These are phyloP conservation scores for Begonia fuchsioides DNA, from an alignment of 306 rosid species.

Conservation along the genomic window DNA sequence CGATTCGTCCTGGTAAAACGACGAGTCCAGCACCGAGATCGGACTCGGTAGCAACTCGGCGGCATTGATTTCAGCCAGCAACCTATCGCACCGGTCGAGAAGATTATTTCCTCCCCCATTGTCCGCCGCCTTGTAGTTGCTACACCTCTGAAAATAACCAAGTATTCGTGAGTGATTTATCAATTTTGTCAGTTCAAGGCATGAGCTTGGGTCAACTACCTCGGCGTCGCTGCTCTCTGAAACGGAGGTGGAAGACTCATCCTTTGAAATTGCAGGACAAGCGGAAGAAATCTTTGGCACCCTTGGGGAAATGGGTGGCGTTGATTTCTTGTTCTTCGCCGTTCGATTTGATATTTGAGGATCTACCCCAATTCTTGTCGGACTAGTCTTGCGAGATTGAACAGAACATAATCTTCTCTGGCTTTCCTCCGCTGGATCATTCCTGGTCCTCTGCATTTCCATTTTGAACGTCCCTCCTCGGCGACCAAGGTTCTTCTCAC, in stretches of 20 bases:
- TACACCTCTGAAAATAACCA: constrained; percentile 29
- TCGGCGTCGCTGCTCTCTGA: constrained; percentile 74
- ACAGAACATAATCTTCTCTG: constrained; percentile 59
- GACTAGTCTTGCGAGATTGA: constrained; percentile 38
- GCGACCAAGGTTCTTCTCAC: constrained; percentile 40
- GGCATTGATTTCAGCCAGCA: constrained; percentile 60
- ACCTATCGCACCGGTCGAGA: constrained; percentile 72
- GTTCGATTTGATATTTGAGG: constrained; percentile 33
- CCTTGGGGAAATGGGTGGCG: constrained; percentile 14
- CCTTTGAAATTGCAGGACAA: constrained; percentile 24
- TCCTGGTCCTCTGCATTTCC: constrained; percentile 31
- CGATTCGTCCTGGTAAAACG: constrained; percentile 78
- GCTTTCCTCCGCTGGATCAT: constrained; percentile 18
- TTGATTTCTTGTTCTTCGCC: constrained; percentile 33
- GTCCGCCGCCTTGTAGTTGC: constrained; percentile 26
- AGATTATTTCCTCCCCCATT: constrained; percentile 52
- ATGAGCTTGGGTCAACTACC: constrained; percentile 19
- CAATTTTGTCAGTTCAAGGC: background rate
- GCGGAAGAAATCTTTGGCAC: constrained; percentile 14
- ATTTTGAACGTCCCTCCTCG: constrained; percentile 26
- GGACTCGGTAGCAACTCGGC: constrained; percentile 94
- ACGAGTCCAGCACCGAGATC: constrained; percentile 79
- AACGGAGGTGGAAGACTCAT: constrained; percentile 46
- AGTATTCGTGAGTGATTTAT: too few relatives aligned
- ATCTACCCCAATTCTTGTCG: constrained; percentile 24